Evolutionary conservation across 495 filamentous ascomycete species (phyloP).

Genomic region (Thozetella sp.): DNA sequence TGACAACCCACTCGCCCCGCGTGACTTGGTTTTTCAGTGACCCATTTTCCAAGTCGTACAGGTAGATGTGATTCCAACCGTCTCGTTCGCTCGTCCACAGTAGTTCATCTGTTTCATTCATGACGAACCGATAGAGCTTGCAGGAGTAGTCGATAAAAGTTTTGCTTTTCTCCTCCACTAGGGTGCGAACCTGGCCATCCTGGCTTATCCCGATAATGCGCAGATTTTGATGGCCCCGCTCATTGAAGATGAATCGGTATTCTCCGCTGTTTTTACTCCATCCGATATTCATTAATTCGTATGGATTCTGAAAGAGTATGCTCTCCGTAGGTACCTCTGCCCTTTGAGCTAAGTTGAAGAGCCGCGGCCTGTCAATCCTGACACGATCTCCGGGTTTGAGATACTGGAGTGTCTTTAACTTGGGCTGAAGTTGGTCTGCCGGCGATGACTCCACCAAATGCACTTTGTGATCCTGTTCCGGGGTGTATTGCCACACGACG

Average conservation of each 20-base stretch:
- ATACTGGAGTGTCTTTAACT: constrained; percentile 11
- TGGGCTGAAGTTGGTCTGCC: constrained; percentile 14
- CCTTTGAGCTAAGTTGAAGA: constrained; percentile 12
- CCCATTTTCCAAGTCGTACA: constrained; percentile 14
- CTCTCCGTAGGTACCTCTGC: constrained; percentile 15
- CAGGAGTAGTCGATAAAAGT: constrained; percentile 20
- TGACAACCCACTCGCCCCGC: constrained; percentile 18
- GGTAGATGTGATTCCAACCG: constrained; percentile 25
- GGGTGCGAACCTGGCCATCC: constrained; percentile 13
- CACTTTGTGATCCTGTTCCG: constrained; percentile 13
- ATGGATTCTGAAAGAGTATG: constrained; percentile 15
- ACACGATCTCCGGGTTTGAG: constrained; percentile 18
- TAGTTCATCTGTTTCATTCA: constrained; percentile 13
- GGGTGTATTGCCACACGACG: constrained; percentile 19
- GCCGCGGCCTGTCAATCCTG: constrained; percentile 14
- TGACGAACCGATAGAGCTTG: constrained; percentile 10
- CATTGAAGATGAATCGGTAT: constrained; percentile 20
- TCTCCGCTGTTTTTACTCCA: constrained; percentile 16
- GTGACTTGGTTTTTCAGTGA: constrained; percentile 19
- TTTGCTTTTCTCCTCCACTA: constrained; percentile 20
- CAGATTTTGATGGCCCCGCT: constrained; percentile 16
- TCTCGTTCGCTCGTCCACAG: constrained; percentile 23
- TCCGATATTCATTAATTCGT: constrained; percentile 12
- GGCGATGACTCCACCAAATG: constrained; percentile 16
- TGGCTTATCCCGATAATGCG: constrained; percentile 15